Evolutionary conservation across 495 filamentous ascomycete species (phyloP).

Genomic region (Aspergillus mulundensis): DNA sequence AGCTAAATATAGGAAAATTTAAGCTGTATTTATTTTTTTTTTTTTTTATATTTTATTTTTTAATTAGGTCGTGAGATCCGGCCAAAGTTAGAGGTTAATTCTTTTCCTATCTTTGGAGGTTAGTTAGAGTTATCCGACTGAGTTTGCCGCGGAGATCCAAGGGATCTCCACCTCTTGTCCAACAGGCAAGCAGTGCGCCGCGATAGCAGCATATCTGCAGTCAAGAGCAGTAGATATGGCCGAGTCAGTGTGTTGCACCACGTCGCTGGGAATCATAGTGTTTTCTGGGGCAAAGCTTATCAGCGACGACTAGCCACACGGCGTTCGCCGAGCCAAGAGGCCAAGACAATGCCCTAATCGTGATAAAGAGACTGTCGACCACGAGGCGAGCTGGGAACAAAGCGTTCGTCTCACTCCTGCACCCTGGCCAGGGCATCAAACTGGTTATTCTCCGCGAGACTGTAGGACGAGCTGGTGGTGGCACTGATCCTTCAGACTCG

Average conservation of each 20-base stretch:
- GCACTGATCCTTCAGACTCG: not conserved
- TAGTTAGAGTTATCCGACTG: too few species aligned
- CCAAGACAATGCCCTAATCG: not conserved
- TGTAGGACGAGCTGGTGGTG: not conserved
- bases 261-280: not conserved
- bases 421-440: too few species aligned
- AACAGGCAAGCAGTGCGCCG: too few species aligned
- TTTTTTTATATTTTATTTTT: too few species aligned
- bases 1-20: too few species aligned
- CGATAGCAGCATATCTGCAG: too few species aligned
- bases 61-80: too few species aligned
- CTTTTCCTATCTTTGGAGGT: too few species aligned
- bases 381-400: not conserved
- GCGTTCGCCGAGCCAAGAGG: constrained; percentile 8
- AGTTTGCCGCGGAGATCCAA: too few species aligned
- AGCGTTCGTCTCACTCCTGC: not conserved
- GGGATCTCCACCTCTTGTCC: too few species aligned
- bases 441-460: not conserved
- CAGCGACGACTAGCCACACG: not conserved
- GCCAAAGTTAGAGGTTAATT: too few species aligned
- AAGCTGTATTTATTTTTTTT: too few species aligned
- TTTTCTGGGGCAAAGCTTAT: constrained; percentile 8
- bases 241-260: not conserved
- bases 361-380: not conserved
- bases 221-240: not conserved